Percentiles rank a stretch among this genome's conserved stretches.
phyloP scores from a whole-genome alignment of 78 protist species.

The Dictyostelium intermedium region DNA sequence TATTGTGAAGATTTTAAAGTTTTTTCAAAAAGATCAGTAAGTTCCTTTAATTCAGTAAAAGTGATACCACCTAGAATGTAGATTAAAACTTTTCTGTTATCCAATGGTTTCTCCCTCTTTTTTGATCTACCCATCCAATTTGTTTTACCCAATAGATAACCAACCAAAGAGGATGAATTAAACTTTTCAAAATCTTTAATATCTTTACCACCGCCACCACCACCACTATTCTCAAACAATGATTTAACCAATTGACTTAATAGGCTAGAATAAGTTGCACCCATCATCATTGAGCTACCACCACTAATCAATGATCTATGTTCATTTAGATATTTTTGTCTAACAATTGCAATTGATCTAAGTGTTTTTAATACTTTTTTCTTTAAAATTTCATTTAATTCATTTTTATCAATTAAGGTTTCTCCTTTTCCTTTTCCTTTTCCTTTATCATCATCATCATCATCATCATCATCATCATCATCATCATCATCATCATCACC shows the following conservation, averaged over 20 bases:
- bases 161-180: conserved; percentile 39
- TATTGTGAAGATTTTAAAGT: not conserved
- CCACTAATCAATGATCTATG: conserved; percentile 6
- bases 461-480: not conserved
- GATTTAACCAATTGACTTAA: not conserved
- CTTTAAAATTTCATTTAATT: not conserved
- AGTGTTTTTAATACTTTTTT: not conserved
- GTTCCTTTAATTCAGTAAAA: conserved; percentile 35
- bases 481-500: not conserved
- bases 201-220: not conserved
- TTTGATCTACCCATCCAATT: conserved; percentile 37
- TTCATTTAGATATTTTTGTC: conserved; percentile 24
- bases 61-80: conserved; percentile 66
- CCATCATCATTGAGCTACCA: conserved; percentile 17
- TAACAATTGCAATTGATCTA: not conserved
- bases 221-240: not conserved
- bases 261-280: conserved; percentile 19
- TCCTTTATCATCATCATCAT: not conserved
- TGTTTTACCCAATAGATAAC: conserved; percentile 16
- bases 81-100: conserved; percentile 44
- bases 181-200: conserved; percentile 47
- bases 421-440: not conserved
- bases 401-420: not conserved
- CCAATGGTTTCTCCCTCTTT: conserved; percentile 1
- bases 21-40: conserved; percentile 23